Conservation (phyloP, 257 asterid genomes). For the Thymus mandschuricus region DNA sequence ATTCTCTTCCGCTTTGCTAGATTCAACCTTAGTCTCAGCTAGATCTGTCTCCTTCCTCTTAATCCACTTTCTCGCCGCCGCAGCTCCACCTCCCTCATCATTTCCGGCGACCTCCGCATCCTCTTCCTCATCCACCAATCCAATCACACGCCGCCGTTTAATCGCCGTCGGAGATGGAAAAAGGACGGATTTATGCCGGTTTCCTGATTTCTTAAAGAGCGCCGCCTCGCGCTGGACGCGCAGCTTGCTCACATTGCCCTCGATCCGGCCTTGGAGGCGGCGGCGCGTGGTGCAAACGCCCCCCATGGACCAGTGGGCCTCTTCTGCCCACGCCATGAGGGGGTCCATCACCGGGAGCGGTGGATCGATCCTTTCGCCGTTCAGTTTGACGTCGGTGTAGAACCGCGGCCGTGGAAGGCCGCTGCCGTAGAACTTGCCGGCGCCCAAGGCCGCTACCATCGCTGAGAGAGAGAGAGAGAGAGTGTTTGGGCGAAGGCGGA, state of each 20-base stretch:
- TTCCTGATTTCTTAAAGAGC: conserved; percentile 23
- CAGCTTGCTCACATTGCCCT: conserved; percentile 72
- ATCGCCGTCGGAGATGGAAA: conserved; percentile 66
- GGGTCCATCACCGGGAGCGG: conserved; percentile 70
- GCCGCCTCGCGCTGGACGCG: conserved; percentile 59
- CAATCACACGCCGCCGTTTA: conserved; percentile 58
- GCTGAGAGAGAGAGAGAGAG: background rate
- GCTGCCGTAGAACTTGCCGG: conserved; percentile 88
- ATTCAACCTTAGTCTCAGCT: background rate
- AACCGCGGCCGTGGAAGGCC: conserved; percentile 85
- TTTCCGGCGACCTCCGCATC: conserved; percentile 47
- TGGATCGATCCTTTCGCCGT: conserved; percentile 70
- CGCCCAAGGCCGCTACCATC: conserved; percentile 81
- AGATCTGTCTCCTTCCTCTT: conserved; percentile 21
- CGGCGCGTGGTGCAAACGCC: conserved; percentile 70
- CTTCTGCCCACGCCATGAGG: conserved; percentile 76
- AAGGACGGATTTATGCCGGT: conserved; percentile 36
- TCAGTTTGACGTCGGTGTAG: conserved; percentile 64
- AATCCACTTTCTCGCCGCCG: conserved; percentile 1
- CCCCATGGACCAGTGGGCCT: conserved; percentile 99
- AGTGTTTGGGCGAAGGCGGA: too few relatives aligned
- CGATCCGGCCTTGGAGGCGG: conserved; percentile 92
- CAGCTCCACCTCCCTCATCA: background rate
- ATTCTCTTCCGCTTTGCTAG: conserved; percentile 28
- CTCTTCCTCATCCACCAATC: conserved; percentile 43